Evolutionary conservation across 2,329 filamentous ascomycete genomes (phyloP).

Genomic region (Plenodomus tracheiphilus): DNA sequence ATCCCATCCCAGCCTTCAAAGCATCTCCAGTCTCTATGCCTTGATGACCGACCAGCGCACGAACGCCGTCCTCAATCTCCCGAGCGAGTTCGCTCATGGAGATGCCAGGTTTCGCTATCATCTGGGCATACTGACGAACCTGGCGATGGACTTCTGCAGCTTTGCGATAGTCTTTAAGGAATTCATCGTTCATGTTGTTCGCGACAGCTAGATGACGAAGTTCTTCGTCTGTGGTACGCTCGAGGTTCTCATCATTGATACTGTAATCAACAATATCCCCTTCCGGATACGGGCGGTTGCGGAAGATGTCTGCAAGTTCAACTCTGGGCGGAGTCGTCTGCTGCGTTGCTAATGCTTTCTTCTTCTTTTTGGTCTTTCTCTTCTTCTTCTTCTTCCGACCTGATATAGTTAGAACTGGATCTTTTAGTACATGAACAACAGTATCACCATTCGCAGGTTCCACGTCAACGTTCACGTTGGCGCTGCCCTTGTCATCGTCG

Average conservation of each 20-base stretch:
- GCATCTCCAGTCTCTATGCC: slow-evolving; percentile 77
- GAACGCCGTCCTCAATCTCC: slow-evolving; percentile 79
- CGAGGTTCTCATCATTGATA: slow-evolving; percentile 67
- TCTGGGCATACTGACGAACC: slow-evolving; percentile 78
- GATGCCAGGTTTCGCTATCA: slow-evolving; percentile 76
- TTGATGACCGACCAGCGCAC: slow-evolving; percentile 72
- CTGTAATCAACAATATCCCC: slow-evolving; percentile 75
- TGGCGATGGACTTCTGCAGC: slow-evolving; percentile 86
- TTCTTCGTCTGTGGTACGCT: slow-evolving; percentile 79
- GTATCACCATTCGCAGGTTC: neutral
- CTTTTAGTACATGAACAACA: neutral
- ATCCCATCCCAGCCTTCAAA: slow-evolving; percentile 78
- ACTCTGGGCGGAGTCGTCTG: slow-evolving; percentile 77
- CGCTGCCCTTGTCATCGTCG: slow-evolving; percentile 49
- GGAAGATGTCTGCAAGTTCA: slow-evolving; percentile 70
- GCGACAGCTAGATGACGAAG: slow-evolving; percentile 67
- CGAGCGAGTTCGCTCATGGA: slow-evolving; percentile 77
- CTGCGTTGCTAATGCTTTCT: slow-evolving; percentile 58
- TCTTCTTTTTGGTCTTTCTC: slow-evolving; percentile 72
- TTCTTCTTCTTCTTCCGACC: slow-evolving; percentile 72
- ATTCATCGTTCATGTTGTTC: slow-evolving; percentile 75
- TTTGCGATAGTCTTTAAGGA: slow-evolving; percentile 77
- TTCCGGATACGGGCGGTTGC: slow-evolving; percentile 68
- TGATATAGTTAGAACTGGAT: slow-evolving; percentile 14
- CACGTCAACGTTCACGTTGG: slow-evolving; percentile 25